phyloP scores from a whole-genome alignment of 257 asterid genomes.

The Solanum paucissectum region DNA sequence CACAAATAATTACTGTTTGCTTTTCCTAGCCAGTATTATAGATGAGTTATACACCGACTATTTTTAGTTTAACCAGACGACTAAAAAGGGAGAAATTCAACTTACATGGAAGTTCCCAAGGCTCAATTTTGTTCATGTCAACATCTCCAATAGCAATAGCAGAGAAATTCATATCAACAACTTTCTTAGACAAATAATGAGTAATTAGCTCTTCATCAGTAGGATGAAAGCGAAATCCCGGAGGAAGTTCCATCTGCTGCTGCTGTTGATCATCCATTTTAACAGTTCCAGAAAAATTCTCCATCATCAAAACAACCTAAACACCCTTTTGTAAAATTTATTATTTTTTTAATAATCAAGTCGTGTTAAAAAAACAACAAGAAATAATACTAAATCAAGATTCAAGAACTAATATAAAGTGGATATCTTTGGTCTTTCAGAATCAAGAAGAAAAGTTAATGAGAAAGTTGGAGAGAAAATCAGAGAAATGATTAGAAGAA shows the following conservation, averaged over 20 bases:
- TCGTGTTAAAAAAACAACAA: neutral
- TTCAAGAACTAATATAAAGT: neutral
- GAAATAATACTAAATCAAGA: neutral
- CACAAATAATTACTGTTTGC: neutral
- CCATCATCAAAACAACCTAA: slow-evolving; percentile 14
- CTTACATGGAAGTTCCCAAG: slow-evolving; percentile 79
- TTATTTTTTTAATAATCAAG: neutral
- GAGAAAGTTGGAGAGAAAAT: slow-evolving; percentile 4
- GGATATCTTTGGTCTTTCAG: neutral
- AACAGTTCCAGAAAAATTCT: slow-evolving; percentile 16
- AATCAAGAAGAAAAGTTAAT: neutral
- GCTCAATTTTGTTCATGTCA: slow-evolving; percentile 75
- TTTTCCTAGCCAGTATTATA: neutral
- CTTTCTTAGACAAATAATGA: slow-evolving; percentile 50
- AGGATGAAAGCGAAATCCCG: slow-evolving; percentile 78
- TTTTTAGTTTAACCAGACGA: neutral
- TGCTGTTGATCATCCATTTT: slow-evolving; percentile 15
- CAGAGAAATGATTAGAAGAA: slow-evolving; percentile 4
- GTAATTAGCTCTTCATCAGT: slow-evolving; percentile 73
- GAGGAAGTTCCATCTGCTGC: slow-evolving; percentile 39
- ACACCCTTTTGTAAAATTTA: neutral
- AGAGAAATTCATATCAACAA: slow-evolving; percentile 27
- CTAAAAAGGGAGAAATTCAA: neutral
- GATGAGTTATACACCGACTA: neutral
- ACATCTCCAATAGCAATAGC: slow-evolving; percentile 61